Conservation (phyloP, 2,329 filamentous ascomycete genomes). For the Exophiala sideris region DNA sequence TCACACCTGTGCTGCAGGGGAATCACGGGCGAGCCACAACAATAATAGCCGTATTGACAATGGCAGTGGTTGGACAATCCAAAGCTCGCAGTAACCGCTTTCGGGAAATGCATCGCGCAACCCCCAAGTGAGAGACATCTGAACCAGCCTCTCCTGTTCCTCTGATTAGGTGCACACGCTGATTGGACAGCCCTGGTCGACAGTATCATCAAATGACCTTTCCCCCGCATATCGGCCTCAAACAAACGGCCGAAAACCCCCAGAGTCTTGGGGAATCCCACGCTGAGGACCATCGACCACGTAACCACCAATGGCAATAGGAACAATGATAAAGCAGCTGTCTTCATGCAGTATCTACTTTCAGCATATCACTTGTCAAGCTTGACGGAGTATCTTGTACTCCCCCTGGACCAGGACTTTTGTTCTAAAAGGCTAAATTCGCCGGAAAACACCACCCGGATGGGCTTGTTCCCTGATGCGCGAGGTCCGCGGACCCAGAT, state of each 20-base stretch:
- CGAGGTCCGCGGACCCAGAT: not conserved
- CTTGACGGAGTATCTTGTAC: too few species aligned
- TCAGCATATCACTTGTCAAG: not conserved
- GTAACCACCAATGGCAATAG: not conserved
- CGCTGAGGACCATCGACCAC: not conserved
- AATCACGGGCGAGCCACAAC: not conserved
- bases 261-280: not conserved
- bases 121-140: not conserved
- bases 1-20: not conserved
- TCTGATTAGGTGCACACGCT: not conserved
- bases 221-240: constrained; percentile 18
- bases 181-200: not conserved
- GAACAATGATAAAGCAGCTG: not conserved
- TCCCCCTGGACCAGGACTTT: too few species aligned
- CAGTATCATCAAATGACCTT: constrained; percentile 4
- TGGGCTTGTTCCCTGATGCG: too few species aligned
- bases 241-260: constrained; percentile 15
- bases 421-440: too few species aligned
- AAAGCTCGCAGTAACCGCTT: constrained; percentile 3
- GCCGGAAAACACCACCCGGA: too few species aligned
- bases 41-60: not conserved
- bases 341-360: constrained; percentile 2
- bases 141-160: not conserved
- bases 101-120: constrained; percentile 13
- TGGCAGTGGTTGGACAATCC: not conserved